Percentiles rank a stretch among this genome's conserved stretches.
These are phyloP conservation scores for Populus simonii DNA, from an alignment of 345 rosid species.

Conservation along the genomic window DNA sequence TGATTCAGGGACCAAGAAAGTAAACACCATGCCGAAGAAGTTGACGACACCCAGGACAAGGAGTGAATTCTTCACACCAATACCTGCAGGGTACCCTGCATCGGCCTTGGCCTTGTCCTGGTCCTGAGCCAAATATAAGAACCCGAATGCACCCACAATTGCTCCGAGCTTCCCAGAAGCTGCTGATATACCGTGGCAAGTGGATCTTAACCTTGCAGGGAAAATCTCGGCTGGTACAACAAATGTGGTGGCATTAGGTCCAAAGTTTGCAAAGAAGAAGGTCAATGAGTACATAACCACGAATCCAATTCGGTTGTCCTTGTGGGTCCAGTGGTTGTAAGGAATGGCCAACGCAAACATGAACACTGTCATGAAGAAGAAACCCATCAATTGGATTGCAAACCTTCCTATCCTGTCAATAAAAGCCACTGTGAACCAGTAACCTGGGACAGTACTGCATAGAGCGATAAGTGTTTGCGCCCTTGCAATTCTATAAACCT, in stretches of 20 bases:
- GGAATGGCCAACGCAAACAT: conserved; percentile 89
- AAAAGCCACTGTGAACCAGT: conserved; percentile 76
- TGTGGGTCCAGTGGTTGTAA: conserved; percentile 76
- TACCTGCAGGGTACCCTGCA: conserved; percentile 85
- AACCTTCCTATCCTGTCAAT: conserved; percentile 72
- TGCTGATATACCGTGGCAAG: conserved; percentile 90
- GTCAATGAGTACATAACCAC: conserved; percentile 66
- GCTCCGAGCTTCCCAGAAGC: conserved; percentile 82
- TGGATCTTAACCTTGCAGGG: conserved; percentile 82
- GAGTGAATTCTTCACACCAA: conserved; percentile 74
- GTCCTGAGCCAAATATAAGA: conserved; percentile 73
- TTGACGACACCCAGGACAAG: conserved; percentile 58
- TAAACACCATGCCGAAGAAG: conserved; percentile 57
- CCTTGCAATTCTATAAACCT: conserved; percentile 66
- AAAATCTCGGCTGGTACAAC: conserved; percentile 88
- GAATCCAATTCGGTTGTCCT: conserved; percentile 67
- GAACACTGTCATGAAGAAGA: conserved; percentile 88
- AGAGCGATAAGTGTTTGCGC: conserved; percentile 84
- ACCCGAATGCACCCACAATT: conserved; percentile 83
- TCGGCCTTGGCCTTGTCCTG: conserved; percentile 69
- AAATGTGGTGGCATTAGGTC: conserved; percentile 85
- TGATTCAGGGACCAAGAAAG: conserved; percentile 83
- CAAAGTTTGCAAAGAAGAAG: conserved; percentile 86
- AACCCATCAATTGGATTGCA: conserved; percentile 77
- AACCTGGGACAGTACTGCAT: conserved; percentile 78